Evolutionary conservation across 2,329 filamentous ascomycete species (phyloP), one percentile per base, ranked within the genome.

Genomic region (Didymella exigua): DNA sequence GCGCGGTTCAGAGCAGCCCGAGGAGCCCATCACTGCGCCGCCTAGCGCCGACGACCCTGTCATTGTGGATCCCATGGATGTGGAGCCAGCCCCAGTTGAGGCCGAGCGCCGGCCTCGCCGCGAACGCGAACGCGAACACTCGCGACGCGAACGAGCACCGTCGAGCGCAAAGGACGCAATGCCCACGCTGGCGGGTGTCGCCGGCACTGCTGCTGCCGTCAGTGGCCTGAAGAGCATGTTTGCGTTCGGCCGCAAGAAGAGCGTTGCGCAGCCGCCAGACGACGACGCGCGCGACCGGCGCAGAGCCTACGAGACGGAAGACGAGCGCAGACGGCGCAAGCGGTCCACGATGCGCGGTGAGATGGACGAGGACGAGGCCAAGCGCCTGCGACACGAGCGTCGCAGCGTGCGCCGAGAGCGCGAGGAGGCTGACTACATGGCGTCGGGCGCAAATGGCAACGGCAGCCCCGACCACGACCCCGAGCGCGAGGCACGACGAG

Each of bases 91-190:
- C 18, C 82, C 82, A 60, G 80, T 83, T 61, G 74, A 78, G 45
- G 60, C 63, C 62, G 65, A 68, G 54, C 47, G 48, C 42, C 59
- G 64, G 38, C 77, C 78, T 44, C 76, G 76, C 58, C 80, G 83
- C 49, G 66, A 70, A 51, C 69, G 83, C 49, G 66, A 70, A 51
- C 69, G 60, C 77, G 65, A 68, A 44, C 61, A 65, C 54, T 63
- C 65, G 18, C 65, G 65, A 54, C 82, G 47, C 75, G 82, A 30
- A 65, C 86, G 41, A 86, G 83, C 85, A 31, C 84, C 82, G 61
- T 88, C 87, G 4, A 83, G 77, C 49, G 80, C 86, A 3, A 87
- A 84, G 70, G 89, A 86, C 67, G 63, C 69, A 9, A 58, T 71
- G 58, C 66, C 65, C 34, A 66, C 68, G 16, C 58, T 71, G 55